Base-by-base conservation (phyloP, 2,329 filamentous ascomycete species). In the Colletotrichum sp. region DNA sequence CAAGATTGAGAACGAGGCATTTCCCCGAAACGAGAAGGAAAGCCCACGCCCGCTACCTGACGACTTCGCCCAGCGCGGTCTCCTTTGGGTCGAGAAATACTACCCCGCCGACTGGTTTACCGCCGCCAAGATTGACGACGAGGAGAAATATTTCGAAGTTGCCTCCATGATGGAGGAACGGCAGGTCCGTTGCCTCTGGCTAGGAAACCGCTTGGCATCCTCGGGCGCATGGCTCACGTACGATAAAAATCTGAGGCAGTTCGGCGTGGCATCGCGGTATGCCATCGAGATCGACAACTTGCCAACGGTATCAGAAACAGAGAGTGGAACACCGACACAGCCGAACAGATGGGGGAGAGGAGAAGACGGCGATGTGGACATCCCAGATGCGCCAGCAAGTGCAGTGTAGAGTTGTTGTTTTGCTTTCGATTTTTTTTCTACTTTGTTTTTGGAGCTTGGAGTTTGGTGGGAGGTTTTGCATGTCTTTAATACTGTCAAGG, bases 1-100 rank as follows among this genome's bases (percentile, higher is more conserved):
- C 18, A 66, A 7, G n/a, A 21, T 71, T 9, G 84, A 85, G 39
- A 84, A 80, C 28, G 82, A 81, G 2, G 80, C 83, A 0, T 92
- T 94, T 72, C 90, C 90, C 0, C 80, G 84, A 1, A 85, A 85
- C 3, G 86, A 86, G 3, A 85, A 85, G 57, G 83, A 84, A 2
- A 81, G 87, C 0, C 87, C 87, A 2, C 86, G 89, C 2, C 93
- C 94, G 0, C 82, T 95, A 0, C 92, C 93, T 0, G 94, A 95
- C 65, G 94, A 96, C 74, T 95, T 91, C 78, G 88, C 90, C 0
- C 88, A 95, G 71, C 88, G 92, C 1, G 94, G 94, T 0, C 84
- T 94, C 2, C 82, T 92, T 2, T 95, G 92, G 86, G 86, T 89
- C 0, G 87, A 91, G 3, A 86, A 87, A 8, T 93, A 93, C 72